Evolutionary conservation across 139 green algal genomes (phyloP), one percentile per base, ranked within the genome.

Genomic region (Marvania coccoides): DNA sequence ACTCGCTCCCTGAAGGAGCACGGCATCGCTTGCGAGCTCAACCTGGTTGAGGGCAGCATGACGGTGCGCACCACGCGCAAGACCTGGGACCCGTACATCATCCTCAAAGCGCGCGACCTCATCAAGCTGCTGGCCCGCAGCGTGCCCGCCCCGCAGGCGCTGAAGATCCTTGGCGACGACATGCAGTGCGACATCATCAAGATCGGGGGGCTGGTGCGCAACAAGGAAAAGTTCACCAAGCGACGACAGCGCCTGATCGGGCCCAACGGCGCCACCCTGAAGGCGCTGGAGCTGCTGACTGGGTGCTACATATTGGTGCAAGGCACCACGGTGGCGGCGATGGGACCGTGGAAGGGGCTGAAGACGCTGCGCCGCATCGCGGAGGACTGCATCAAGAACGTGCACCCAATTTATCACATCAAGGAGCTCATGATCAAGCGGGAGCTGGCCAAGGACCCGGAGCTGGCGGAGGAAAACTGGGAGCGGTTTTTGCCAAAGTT

Each of bases 391-490:
- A 96, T 99, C 36, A 90, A 94, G 47, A 98, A 98, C 74, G 63
- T 97, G 6, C 94, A 99, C 80, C 94, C 94, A 38, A 99, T 99
- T 70, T 99, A 97, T 73, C 94, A 98, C 86, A 97, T 98, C 79
- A 98, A 92, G 74, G 82, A 83, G 39, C 81, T 99, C 19, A 99
- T 99, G 94, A 98, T 99, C 75, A 97, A 97, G 81, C 71, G 93
- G 0, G 94, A 99, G 78, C 83, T 99, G 47, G 91, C 88, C 7
- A 98, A 98, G 75, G 91, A 98, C 63, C 87, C 87, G 0, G 34
- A 19, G 13, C 47, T 97, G 46, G 79, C 79, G 4, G 58, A 87
- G 0, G 90, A 99, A 64, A 95, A 91, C 68, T 99, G 95, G 95
- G 88, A 98, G 29, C 82, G 94, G 58, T 99, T 99, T 74, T 75